Evolutionary conservation across 177 flowering plant species (phyloP), one percentile per base, ranked within the genome.

Genomic region (Vitis hybrid): DNA sequence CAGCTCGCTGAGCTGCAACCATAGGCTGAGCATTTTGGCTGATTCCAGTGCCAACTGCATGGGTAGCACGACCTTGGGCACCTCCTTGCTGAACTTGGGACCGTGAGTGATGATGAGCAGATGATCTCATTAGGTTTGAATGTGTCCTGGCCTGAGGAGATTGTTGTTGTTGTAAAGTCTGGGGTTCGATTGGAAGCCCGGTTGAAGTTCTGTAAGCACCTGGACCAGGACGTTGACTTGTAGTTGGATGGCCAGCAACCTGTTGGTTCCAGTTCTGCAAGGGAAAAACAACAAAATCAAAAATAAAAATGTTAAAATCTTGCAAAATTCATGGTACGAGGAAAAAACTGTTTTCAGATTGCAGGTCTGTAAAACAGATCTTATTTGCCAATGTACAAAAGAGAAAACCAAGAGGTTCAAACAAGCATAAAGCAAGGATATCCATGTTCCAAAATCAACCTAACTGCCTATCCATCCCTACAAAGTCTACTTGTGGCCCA

Each of bases 261-360:
- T 81, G 85, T 70, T 74, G 86, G 49, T 65, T 80, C 78, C 75
- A 11, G 55, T 49, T 69, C 83, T 80, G 77, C 50, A 58, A 50
- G 54, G 2, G 54, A 64, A 74, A 50, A 59, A 11, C 1, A 1
- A 45, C 61, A 58, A 69, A 26, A 52, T n/a, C 0, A 32, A 14
- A 65, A 18, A 15, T 2, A 12, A 52, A 13, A 49, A 17, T 34
- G 8, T 34, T 34, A 34, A 34, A 34, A 34, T 34, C 45, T 34
- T 5, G 3, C 19, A 69, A 62, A 52, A 72, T 21, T 9, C 56
- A 13, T 26, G 52, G 49, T 18, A 19, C 14, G 17, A 48, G 18
- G 30, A 26, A 26, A 70, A 40, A 21, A 23, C n/a, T 34, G 30
- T 26, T 26, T 26, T 26, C 30, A 26, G 30, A 26, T 26, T 26